Percentiles rank a stretch among this genome's conserved stretches.
These are phyloP conservation scores for Diaporthe helianthi DNA, from an alignment of 2,329 filamentous ascomycete genomes.

Conservation along the genomic window DNA sequence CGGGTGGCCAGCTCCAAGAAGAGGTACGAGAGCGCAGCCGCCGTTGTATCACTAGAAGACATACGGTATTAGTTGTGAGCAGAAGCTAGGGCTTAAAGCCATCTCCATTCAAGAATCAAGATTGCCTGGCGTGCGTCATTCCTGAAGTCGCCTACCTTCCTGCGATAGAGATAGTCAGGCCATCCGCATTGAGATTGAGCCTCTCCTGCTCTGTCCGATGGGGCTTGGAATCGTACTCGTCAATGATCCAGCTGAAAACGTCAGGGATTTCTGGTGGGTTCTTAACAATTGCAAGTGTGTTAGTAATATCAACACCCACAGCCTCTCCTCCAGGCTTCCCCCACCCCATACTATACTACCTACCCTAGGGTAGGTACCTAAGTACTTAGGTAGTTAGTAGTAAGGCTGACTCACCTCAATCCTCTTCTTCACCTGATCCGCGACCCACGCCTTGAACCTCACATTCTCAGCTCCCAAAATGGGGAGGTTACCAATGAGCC, in stretches of 20 bases:
- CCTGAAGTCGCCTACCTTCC: slow-evolving; percentile 26
- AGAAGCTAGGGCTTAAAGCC: neutral
- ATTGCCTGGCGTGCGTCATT: neutral
- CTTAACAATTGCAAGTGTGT: neutral
- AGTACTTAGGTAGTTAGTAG: no score
- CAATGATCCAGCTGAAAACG: slow-evolving; percentile 29
- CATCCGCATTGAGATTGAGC: slow-evolving; percentile 20
- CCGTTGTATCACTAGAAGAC: slow-evolving; percentile 26
- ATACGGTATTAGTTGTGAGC: neutral
- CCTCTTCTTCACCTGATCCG: slow-evolving; percentile 20
- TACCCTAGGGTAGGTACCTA: no score
- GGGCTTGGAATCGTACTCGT: slow-evolving; percentile 22
- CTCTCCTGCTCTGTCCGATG: slow-evolving; percentile 8
- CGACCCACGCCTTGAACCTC: slow-evolving; percentile 27
- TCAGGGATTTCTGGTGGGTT: slow-evolving; percentile 28
- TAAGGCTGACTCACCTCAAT: slow-evolving; percentile 12
- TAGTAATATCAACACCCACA: neutral
- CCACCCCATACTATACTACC: no score
- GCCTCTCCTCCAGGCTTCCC: neutral
- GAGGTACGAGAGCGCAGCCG: slow-evolving; percentile 25
- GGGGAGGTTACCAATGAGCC: neutral
- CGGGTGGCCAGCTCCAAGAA: slow-evolving; percentile 32
- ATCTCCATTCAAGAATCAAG: neutral
- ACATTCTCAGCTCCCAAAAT: slow-evolving; percentile 12
- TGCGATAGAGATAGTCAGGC: slow-evolving; percentile 24